These are phyloP conservation scores for Saccharata proteae DNA, from an alignment of 2,329 filamentous ascomycete genomes.

Conservation along the genomic window DNA sequence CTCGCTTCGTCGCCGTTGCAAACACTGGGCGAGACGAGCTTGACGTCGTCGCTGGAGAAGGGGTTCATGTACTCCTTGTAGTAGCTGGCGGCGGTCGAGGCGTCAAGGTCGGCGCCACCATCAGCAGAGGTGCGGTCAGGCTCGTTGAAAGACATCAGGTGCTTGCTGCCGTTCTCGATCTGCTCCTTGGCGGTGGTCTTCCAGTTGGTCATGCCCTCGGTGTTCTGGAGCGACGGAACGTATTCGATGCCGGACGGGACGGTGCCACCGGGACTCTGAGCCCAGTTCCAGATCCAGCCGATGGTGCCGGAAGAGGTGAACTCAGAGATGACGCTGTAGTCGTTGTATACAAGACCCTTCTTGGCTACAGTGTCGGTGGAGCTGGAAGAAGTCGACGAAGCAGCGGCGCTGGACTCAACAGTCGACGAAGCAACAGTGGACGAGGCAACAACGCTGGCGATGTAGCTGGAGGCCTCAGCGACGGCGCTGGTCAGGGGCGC, in stretches of 20 bases:
- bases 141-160: conserved; percentile 61
- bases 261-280: conserved; percentile 29
- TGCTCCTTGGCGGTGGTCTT: conserved; percentile 36
- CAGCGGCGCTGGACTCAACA: conserved; percentile 10
- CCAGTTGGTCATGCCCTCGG: conserved; percentile 40
- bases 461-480: conserved; percentile 1
- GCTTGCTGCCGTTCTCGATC: conserved; percentile 41
- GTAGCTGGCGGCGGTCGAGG: conserved; percentile 38
- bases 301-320: conserved; percentile 34
- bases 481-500: background rate
- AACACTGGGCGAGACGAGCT: conserved; percentile 48
- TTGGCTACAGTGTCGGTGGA: conserved; percentile 26
- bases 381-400: conserved; percentile 10
- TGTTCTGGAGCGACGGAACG: conserved; percentile 46
- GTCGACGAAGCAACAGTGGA: conserved; percentile 12
- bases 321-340: conserved; percentile 33
- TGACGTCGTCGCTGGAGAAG: conserved; percentile 37
- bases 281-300: conserved; percentile 56
- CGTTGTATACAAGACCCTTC: conserved; percentile 54
- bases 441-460: conserved; percentile 8
- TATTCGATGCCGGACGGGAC: conserved; percentile 35
- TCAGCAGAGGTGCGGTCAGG: conserved; percentile 48
- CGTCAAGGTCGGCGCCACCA: conserved; percentile 45
- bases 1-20: conserved; percentile 41
- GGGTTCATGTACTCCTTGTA: conserved; percentile 46